A percentile compares a stretch with the other conserved stretches of the same genome.
These are phyloP conservation scores for Cladosporium sp. DNA, from an alignment of 2,329 filamentous ascomycete species.

Conservation along the genomic window DNA sequence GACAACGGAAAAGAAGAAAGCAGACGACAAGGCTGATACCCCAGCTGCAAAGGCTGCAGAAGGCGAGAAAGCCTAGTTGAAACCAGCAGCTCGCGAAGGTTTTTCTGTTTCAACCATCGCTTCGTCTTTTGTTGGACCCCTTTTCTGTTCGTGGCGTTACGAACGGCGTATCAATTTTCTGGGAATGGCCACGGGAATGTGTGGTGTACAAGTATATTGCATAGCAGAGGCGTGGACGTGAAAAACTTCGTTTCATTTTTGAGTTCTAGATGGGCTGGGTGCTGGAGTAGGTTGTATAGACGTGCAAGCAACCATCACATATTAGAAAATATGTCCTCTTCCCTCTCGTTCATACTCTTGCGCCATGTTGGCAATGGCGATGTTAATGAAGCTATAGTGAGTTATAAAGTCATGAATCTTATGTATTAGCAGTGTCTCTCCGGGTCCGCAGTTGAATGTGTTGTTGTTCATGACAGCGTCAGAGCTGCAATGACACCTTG, in stretches of 20 bases:
- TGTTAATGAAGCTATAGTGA: no score
- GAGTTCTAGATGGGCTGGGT: neutral
- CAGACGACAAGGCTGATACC: slow-evolving; percentile 5
- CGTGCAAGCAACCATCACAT: slow-evolving; percentile 7
- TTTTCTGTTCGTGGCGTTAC: neutral
- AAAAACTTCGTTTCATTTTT: neutral
- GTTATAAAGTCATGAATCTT: no score
- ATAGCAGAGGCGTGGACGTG: slow-evolving; percentile 4
- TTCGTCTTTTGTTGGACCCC: neutral
- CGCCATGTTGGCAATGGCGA: no score
- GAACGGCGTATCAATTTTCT: slow-evolving; percentile 1
- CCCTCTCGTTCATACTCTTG: no score
- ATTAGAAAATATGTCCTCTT: neutral
- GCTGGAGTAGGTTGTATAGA: slow-evolving; percentile 11
- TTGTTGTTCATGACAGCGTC: no score
- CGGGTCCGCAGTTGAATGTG: no score
- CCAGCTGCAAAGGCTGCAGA: neutral
- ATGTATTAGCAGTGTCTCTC: no score
- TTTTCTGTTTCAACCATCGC: neutral
- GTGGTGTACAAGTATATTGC: slow-evolving; percentile 11
- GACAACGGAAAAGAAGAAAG: slow-evolving; percentile 11
- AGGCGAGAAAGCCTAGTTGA: neutral
- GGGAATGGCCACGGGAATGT: neutral
- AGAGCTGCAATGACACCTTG: no score
- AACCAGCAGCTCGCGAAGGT: neutral